These are phyloP conservation scores for Myxozyma lipomycoides DNA, from an alignment of 805 yeast genomes.

Conservation along the genomic window DNA sequence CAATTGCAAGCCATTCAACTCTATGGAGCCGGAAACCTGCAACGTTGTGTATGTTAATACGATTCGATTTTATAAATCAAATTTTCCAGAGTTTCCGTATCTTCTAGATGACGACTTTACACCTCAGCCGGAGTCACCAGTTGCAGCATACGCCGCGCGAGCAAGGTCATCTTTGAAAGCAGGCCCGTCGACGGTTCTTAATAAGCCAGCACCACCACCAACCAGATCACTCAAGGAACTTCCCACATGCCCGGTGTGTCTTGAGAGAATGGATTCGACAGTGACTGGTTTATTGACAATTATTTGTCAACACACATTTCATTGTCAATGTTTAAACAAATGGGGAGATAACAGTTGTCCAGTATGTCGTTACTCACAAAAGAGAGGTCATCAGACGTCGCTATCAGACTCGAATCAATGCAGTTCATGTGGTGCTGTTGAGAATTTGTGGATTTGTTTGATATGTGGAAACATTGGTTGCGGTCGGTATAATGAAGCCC, in stretches of 20 bases:
- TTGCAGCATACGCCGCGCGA: constrained; percentile 2
- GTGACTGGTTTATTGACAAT: constrained; percentile 80
- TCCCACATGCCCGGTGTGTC: constrained; percentile 90
- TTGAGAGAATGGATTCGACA: constrained; percentile 79
- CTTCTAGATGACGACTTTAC: constrained; percentile 73
- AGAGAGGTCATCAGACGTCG: constrained; percentile 29
- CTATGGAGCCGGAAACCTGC: constrained; percentile 86
- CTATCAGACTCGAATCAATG: constrained; percentile 40
- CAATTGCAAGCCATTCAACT: constrained; percentile 72
- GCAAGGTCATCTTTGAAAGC: constrained; percentile 17
- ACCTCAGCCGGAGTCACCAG: constrained; percentile 19
- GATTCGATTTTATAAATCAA: constrained; percentile 43
- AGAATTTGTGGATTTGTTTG: constrained; percentile 81
- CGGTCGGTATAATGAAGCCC: constrained; percentile 79
- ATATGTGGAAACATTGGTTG: constrained; percentile 92
- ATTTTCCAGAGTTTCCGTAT: constrained; percentile 54
- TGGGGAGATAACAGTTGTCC: constrained; percentile 86
- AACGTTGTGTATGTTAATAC: constrained; percentile 68
- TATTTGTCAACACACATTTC: constrained; percentile 91
- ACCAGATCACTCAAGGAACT: constrained; percentile 49
- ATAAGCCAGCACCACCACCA: constrained; percentile 30
- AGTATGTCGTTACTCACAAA: constrained; percentile 73
- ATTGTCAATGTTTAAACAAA: constrained; percentile 78
- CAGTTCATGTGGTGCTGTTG: constrained; percentile 52
- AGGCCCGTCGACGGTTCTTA: constrained; percentile 19